Evolutionary conservation across 495 filamentous ascomycete species (phyloP).

Genomic region (Penicillium bialowiezense): DNA sequence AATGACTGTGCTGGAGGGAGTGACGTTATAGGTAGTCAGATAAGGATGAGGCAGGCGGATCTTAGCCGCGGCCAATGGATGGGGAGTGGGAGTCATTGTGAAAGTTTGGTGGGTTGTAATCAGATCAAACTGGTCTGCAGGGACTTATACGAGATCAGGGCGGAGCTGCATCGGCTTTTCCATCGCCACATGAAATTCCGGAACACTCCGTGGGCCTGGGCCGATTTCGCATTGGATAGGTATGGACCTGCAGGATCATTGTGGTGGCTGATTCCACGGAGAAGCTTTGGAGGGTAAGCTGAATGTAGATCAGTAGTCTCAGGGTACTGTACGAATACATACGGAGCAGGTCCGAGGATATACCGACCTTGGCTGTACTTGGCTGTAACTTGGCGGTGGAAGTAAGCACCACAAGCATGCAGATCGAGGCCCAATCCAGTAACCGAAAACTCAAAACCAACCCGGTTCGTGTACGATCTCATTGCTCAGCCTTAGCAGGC

Average conservation of each 20-base stretch:
- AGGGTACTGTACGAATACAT: too few relatives aligned
- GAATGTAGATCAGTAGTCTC: background rate
- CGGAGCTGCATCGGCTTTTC: background rate
- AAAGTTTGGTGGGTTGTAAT: constrained; percentile 3
- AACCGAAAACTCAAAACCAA: background rate
- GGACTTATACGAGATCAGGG: background rate
- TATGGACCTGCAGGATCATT: background rate
- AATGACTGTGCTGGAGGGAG: constrained; percentile 1
- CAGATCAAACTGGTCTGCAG: background rate
- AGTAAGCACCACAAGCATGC: background rate
- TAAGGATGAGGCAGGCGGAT: constrained; percentile 26
- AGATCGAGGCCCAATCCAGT: background rate
- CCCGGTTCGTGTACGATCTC: too few relatives aligned
- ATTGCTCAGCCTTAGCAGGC: background rate
- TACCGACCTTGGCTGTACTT: background rate
- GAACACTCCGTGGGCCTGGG: background rate
- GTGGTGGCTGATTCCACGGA: background rate
- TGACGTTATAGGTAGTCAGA: constrained; percentile 29
- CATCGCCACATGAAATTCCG: background rate
- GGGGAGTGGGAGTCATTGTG: constrained; percentile 13
- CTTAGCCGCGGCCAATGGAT: constrained; percentile 24
- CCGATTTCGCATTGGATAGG: background rate
- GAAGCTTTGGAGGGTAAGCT: background rate
- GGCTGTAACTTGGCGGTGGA: background rate
- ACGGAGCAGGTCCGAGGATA: background rate